Base-by-base conservation (phyloP, 2,329 filamentous ascomycete species). In the Pseudogymnoascus pannorum region DNA sequence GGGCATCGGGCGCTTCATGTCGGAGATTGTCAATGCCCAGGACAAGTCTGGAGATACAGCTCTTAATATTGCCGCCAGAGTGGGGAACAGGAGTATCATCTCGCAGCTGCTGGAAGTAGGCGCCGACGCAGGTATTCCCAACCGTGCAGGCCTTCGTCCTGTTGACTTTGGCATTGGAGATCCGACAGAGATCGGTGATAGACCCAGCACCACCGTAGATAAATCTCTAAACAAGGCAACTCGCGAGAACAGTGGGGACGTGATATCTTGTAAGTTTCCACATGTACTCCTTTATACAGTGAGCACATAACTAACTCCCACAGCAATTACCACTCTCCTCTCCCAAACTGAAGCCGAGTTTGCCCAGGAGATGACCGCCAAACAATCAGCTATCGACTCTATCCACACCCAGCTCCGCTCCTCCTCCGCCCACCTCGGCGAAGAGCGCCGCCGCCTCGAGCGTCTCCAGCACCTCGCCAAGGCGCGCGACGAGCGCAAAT, bases 71-170 rank as follows among this genome's bases (percentile, higher is more conserved):
- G 94, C 93, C 1, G 92, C 94, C 1, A 83, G 94, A 64, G 96
- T 97, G 67, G 91, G 92, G 20, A 97, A 96, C 72, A 83, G 89
- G 61, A 95, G 91, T 69, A 96, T 99, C 68, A 96, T 97, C 62
- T 93, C 92, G n/a, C 94, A 99, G 72, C 79, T 99, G 31, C 80
- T 97, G 9, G 94, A 99, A 75, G 92, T 99, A 44, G 92, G 93
- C 61, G 94, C 94, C 1, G 92, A 97, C 73, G 88, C 92, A n/a
- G 86, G 88, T 60, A 92, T 97, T 69, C 84, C 91, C 5, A 99
- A 99, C 70, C 86, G 92, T 57, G 92, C 92, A 48, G 92, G 93
- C 18, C 80, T 97, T 11, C 83, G 91, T 38, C 92, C 94, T 1
- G 81, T 92, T n/a, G 94, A 97, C 72, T 99, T 99, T 76, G 93